Conservation (phyloP, 768 basidiomycete species). For the Mycena leptocephala region DNA sequence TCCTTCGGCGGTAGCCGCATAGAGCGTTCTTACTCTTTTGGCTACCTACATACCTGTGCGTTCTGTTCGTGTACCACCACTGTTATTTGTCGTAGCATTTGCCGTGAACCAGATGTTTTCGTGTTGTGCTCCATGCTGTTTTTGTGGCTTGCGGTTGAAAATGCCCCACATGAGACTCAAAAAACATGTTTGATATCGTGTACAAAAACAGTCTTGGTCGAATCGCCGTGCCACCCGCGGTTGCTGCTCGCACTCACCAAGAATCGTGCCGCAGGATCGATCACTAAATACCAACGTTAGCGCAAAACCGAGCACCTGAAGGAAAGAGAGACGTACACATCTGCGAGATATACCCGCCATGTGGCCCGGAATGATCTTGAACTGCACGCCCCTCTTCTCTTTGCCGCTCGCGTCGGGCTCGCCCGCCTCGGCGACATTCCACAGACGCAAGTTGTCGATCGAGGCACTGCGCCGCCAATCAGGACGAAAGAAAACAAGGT, state of each 20-base stretch:
- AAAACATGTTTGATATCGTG: conserved; percentile 30
- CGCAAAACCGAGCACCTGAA: not conserved
- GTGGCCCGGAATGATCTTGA: conserved; percentile 98
- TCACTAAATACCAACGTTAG: not conserved
- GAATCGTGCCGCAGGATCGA: conserved; percentile 28
- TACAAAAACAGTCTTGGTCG: conserved; percentile 34
- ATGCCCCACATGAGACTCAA: not conserved
- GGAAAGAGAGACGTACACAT: conserved; percentile 77
- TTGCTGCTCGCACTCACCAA: conserved; percentile 26
- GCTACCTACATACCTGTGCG: not conserved
- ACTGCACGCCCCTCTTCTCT: conserved; percentile 81
- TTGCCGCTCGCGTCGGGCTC: conserved; percentile 77
- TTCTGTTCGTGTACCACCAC: conserved; percentile 18
- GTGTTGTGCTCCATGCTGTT: not conserved
- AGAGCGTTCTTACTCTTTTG: not conserved
- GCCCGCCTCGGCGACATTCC: conserved; percentile 89
- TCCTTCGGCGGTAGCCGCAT: conserved; percentile 17
- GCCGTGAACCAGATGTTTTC: conserved; percentile 7
- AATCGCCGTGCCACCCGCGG: conserved; percentile 32
- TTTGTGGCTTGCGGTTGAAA: too few relatives aligned
- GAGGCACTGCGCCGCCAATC: conserved; percentile 75
- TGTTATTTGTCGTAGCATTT: conserved; percentile 21
- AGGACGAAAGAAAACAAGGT: conserved; percentile 8
- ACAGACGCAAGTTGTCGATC: conserved; percentile 92
- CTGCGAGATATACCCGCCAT: conserved; percentile 94